These are phyloP conservation scores for Colletotrichum sp. DNA, from an alignment of 2,329 filamentous ascomycete genomes.

Conservation along the genomic window DNA sequence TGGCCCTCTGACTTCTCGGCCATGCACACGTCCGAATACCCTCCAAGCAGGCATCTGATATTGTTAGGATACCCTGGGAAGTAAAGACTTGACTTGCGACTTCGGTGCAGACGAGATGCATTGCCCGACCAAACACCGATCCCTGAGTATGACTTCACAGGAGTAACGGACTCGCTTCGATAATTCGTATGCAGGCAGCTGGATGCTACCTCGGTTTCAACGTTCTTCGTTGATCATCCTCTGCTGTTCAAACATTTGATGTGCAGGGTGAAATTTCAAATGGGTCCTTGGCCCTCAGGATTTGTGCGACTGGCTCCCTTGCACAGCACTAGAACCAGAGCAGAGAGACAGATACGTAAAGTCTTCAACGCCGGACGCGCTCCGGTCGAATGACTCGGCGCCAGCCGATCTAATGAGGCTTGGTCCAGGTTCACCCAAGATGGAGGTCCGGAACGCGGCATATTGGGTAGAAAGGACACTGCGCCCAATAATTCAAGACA, in stretches of 20 bases:
- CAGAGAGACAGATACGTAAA: not conserved
- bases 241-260: not conserved
- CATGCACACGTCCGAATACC: not conserved
- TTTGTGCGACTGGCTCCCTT: not conserved
- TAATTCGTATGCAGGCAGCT: not conserved
- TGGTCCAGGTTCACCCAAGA: slow-evolving; percentile 13
- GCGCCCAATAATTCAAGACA: not conserved
- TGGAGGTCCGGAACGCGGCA: not conserved
- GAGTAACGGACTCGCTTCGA: not conserved
- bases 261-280: not conserved
- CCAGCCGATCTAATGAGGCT: not conserved
- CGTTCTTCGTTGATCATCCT: not conserved
- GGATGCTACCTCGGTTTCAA: not conserved
- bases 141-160: not conserved
- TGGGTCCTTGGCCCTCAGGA: not conserved
- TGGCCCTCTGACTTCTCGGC: not conserved
- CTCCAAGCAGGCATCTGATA: not conserved
- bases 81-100: not conserved
- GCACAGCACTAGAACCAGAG: not conserved
- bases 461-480: not conserved
- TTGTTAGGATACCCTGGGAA: not conserved
- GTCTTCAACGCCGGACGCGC: not conserved
- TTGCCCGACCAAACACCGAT: not conserved
- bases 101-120: not conserved
- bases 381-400: slow-evolving; percentile 16